Evolutionary conservation across 345 rosid species (phyloP), one percentile per base, ranked within the genome.

Genomic region (Alliaria petiolata): DNA sequence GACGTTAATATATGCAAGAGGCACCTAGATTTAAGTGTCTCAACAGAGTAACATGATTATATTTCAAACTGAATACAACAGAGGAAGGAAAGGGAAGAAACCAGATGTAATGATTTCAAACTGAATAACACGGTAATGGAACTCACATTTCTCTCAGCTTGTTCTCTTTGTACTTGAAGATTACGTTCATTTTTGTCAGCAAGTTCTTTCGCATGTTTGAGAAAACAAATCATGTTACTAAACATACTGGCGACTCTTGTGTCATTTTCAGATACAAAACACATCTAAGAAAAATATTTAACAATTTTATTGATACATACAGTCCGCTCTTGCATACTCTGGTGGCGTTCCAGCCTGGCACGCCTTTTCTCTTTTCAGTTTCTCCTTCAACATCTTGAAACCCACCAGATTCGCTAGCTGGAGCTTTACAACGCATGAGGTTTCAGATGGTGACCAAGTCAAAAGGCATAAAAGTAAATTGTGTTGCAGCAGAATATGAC

Each of bases 141-240:
- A 72, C 92, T 81, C 78, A 95, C 99, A 88, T 95, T 89, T 91
- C 95, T 85, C 83, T 95, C 99, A 49, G 88, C 97, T 79, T 93
- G 97, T 0, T 93, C 98, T 75, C 88, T 87, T 78, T 86, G 97
- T 62, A 75, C 95, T 73, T 87, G 95, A 60, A 89, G 96, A 74
- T 93, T 97, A 34, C 97, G 91, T 38, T 93, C 81, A 77, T 91
- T 93, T 87, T 91, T 95, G 81, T 91, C 98, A 58, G 98, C 99
- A 62, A 95, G 75, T 62, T 98, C 99, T 83, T 89, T 89, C 35
- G 87, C 93, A 98, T 95, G 83, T 64, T 76, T 59, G 70, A 67
- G 50, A 49, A 61, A 34, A 53, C 33, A 68, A 49, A 52, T 64
- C 35, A 72, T 68, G 70, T 53, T 17, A 62, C 16, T 6, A 3